phyloP scores from a whole-genome alignment of 1,284 basidiomycete genomes.

The Wallemia hederae region DNA sequence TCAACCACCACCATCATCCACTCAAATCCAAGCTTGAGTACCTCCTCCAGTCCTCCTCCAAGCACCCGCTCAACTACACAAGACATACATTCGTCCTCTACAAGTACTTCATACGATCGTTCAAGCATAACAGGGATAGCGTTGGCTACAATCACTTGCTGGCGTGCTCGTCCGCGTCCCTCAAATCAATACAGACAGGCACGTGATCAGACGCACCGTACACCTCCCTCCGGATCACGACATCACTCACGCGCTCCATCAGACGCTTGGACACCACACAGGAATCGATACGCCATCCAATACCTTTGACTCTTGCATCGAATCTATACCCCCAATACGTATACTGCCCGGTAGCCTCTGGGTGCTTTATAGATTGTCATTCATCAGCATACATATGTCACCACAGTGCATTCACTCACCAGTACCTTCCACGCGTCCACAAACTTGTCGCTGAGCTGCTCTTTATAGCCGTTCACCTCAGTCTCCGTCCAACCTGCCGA shows the following conservation, averaged over 20 bases:
- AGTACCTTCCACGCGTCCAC: conserved; percentile 20
- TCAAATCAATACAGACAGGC: conserved; percentile 39
- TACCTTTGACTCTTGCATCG: conserved; percentile 44
- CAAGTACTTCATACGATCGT: background rate
- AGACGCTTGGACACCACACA: conserved; percentile 35
- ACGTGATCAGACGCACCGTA: conserved; percentile 55
- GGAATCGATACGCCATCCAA: conserved; percentile 58
- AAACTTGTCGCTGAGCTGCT: conserved; percentile 5
- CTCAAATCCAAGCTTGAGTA: background rate
- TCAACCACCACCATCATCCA: background rate
- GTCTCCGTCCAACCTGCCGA: conserved; percentile 46
- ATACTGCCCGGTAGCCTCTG: conserved; percentile 24
- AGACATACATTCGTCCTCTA: background rate
- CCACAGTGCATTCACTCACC: conserved; percentile 36
- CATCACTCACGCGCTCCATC: conserved; percentile 31
- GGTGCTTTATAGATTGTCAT: background rate
- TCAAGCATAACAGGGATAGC: background rate
- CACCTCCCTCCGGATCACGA: conserved; percentile 51
- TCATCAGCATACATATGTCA: conserved; percentile 35
- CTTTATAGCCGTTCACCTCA: conserved; percentile 21
- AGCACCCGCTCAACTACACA: background rate
- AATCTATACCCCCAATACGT: conserved; percentile 66
- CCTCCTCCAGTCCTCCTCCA: background rate
- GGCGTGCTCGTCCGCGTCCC: background rate
- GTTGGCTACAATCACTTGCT: background rate